phyloP scores from a whole-genome alignment of 2,329 filamentous ascomycete genomes.

The Alternaria conjuncta region DNA sequence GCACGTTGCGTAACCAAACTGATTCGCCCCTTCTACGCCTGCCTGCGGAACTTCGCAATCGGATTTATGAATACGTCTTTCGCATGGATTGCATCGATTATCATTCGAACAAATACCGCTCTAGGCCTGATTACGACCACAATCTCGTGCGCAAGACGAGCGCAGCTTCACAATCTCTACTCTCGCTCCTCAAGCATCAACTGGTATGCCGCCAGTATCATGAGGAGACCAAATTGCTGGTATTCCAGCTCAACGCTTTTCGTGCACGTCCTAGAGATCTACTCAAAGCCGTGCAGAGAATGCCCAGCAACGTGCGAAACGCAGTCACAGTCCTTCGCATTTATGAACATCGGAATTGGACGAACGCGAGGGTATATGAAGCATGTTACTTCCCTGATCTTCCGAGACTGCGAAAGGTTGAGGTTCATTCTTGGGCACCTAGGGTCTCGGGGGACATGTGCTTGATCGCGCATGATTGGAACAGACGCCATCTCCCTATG shows the following conservation, averaged over 20 bases:
- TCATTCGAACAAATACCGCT: too few relatives aligned
- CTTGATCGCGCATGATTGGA: neutral
- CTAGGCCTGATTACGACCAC: neutral
- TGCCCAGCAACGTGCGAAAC: neutral
- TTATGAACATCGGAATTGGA: neutral
- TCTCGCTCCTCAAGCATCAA: fast-evolving
- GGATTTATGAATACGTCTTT: neutral
- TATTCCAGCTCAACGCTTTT: fast-evolving
- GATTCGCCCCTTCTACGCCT: neutral
- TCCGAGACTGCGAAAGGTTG: neutral
- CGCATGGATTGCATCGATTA: neutral
- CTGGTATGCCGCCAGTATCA: neutral
- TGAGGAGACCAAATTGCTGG: neutral
- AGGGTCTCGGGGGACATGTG: neutral
- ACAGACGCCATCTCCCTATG: neutral
- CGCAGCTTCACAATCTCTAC: neutral
- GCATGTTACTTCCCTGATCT: too few relatives aligned
- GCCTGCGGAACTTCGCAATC: neutral
- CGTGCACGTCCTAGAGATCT: fast-evolving
- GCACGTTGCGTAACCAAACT: neutral
- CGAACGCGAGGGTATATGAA: too few relatives aligned
- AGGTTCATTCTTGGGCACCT: neutral
- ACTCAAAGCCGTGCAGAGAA: fast-evolving
- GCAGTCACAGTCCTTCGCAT: neutral
- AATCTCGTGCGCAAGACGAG: neutral